Evolutionary conservation across 305 asterid genomes (phyloP).

Genomic region (Petunia hybrid): DNA sequence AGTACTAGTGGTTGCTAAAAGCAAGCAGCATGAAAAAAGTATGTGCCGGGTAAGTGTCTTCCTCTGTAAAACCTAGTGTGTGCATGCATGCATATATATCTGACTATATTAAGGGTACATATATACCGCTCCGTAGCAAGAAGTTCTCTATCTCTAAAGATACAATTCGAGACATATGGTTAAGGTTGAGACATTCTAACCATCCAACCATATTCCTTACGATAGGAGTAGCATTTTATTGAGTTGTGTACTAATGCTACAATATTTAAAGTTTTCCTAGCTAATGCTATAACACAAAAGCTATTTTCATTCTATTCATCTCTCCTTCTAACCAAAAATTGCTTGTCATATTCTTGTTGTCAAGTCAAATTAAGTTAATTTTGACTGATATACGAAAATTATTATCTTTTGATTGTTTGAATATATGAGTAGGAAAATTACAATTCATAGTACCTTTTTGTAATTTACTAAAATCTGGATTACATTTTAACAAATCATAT

Average conservation of each 20-base stretch:
- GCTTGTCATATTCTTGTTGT: background rate
- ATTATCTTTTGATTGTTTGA: background rate
- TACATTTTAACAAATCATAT: background rate
- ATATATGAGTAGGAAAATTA: background rate
- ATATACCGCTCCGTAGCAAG: no score
- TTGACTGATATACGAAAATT: background rate
- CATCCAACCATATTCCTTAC: background rate
- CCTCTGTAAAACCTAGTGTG: background rate
- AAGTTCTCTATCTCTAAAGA: no score
- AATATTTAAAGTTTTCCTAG: no score
- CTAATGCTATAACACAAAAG: background rate
- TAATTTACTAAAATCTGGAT: background rate
- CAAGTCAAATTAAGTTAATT: background rate
- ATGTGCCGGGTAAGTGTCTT: background rate
- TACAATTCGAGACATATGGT: background rate
- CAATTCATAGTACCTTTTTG: background rate
- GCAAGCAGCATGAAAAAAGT: background rate
- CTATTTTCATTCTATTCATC: background rate
- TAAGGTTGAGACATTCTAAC: background rate
- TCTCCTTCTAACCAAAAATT: background rate
- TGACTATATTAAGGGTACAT: no score
- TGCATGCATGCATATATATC: background rate
- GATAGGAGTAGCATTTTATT: no score
- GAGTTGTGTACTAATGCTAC: no score
- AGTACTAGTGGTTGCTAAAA: background rate